phyloP scores from a whole-genome alignment of 2,329 filamentous ascomycete genomes.

The Hypocreales sp. region DNA sequence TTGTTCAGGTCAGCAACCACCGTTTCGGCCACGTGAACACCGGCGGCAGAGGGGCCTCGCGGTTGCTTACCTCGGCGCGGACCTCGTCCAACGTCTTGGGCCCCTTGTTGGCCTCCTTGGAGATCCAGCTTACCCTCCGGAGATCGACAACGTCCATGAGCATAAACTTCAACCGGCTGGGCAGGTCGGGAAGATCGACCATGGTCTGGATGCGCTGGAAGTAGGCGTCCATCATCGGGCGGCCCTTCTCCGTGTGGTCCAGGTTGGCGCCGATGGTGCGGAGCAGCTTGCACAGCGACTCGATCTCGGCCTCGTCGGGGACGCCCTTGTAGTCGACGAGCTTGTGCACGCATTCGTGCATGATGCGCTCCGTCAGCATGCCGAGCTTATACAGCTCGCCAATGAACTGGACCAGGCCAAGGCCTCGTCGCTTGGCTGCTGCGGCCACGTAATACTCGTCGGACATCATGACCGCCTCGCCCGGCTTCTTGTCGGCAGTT shows the following conservation, averaged over 20 bases:
- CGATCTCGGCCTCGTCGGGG: slow-evolving; percentile 90
- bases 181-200: slow-evolving; percentile 63
- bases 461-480: slow-evolving; percentile 70
- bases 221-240: slow-evolving; percentile 80
- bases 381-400: slow-evolving; percentile 97
- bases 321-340: slow-evolving; percentile 87
- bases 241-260: slow-evolving; percentile 69
- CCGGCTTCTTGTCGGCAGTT: slow-evolving; percentile 32
- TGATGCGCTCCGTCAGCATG: slow-evolving; percentile 98
- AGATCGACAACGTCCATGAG: slow-evolving; percentile 87
- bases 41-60: too few relatives aligned
- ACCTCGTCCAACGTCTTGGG: slow-evolving; percentile 95
- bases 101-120: slow-evolving; percentile 84
- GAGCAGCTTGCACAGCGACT: slow-evolving; percentile 86
- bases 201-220: slow-evolving; percentile 78
- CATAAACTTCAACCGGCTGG: slow-evolving; percentile 90
- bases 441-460: slow-evolving; percentile 94
- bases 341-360: slow-evolving; percentile 98
- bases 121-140: slow-evolving; percentile 60
- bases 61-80: slow-evolving; percentile 50
- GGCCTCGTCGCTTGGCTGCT: slow-evolving; percentile 87
- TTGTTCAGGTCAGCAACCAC: slow-evolving; percentile 10
- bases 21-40: not conserved
- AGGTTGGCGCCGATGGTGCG: slow-evolving; percentile 83
- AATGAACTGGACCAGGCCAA: slow-evolving; percentile 97